Percentiles rank a stretch among this genome's conserved stretches.
Evolutionary conservation across 1,139 yeast genomes (phyloP).

Genomic region (Yamadazyma siamensis): DNA sequence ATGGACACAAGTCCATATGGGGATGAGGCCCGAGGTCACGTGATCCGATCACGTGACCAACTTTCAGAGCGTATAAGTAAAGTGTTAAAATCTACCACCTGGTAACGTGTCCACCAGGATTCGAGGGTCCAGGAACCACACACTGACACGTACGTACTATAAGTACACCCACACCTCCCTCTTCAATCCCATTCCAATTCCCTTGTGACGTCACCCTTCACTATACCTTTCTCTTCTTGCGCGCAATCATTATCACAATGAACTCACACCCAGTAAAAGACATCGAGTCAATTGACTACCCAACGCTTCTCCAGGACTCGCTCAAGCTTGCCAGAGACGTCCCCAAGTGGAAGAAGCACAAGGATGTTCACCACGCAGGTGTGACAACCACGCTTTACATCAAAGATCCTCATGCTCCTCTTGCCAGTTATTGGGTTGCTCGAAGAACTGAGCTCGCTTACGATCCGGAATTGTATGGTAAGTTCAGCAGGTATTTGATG

Average conservation of each 20-base stretch:
- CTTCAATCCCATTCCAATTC: background rate
- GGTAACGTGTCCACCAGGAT: too few relatives aligned
- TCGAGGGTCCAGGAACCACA: too few relatives aligned
- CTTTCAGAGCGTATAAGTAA: too few relatives aligned
- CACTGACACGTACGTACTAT: too few relatives aligned
- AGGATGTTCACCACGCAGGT: constrained; percentile 5
- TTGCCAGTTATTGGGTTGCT: constrained; percentile 11
- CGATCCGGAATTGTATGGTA: constrained; percentile 3
- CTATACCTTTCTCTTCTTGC: background rate
- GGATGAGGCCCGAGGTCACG: too few relatives aligned
- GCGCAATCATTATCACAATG: constrained; percentile 2
- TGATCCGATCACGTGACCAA: too few relatives aligned
- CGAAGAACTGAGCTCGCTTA: constrained; percentile 8
- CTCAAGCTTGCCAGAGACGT: constrained; percentile 2
- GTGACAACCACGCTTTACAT: constrained; percentile 6
- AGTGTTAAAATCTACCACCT: too few relatives aligned
- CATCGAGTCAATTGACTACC: constrained; percentile 8
- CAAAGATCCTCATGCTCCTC: background rate
- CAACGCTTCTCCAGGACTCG: constrained; percentile 2
- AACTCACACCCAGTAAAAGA: constrained; percentile 2
- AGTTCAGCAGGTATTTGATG: constrained; percentile 13
- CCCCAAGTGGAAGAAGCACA: constrained; percentile 14
- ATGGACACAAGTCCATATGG: too few relatives aligned
- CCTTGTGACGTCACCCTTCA: background rate
- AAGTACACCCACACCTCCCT: too few relatives aligned